Evolutionary conservation across 2,329 filamentous ascomycete species (phyloP).

Genomic region (Albifimbria verrucaria): DNA sequence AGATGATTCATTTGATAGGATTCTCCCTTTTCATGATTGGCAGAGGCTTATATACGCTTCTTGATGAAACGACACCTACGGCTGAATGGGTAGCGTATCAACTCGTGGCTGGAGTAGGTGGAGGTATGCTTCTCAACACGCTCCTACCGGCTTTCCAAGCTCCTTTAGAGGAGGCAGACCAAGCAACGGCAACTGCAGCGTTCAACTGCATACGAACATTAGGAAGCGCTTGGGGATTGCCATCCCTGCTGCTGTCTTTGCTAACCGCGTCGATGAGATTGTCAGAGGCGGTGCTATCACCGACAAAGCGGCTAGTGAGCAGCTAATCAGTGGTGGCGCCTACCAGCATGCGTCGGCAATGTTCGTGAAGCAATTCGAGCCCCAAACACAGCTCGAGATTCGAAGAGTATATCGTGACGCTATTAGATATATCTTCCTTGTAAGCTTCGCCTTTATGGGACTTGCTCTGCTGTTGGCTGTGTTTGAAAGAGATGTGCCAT

Average conservation of each 20-base stretch:
- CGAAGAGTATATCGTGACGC: slow-evolving; percentile 19
- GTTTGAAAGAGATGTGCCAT: slow-evolving; percentile 20
- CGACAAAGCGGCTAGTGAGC: slow-evolving; percentile 9
- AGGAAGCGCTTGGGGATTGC: slow-evolving; percentile 32
- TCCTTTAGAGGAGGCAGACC: neutral
- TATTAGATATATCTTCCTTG: slow-evolving; percentile 19
- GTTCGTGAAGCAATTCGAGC: slow-evolving; percentile 18
- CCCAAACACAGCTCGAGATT: slow-evolving; percentile 15
- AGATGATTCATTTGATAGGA: neutral
- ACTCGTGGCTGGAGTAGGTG: neutral
- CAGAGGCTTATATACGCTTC: neutral
- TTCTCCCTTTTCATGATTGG: neutral
- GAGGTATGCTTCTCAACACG: neutral
- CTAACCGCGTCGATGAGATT: slow-evolving; percentile 12
- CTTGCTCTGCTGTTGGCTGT: slow-evolving; percentile 18
- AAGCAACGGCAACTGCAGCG: neutral
- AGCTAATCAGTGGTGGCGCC: slow-evolving; percentile 20
- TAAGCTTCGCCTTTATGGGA: slow-evolving; percentile 15
- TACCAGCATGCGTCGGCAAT: slow-evolving; percentile 22
- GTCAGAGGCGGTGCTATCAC: neutral
- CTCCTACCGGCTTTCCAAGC: neutral
- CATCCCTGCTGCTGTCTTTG: slow-evolving; percentile 39
- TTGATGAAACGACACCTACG: neutral
- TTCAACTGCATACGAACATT: neutral
- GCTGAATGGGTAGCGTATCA: neutral